These are phyloP conservation scores for Backusella sp. DNA, from an alignment of 192 early-diverging fungal genomes.

Conservation along the genomic window DNA sequence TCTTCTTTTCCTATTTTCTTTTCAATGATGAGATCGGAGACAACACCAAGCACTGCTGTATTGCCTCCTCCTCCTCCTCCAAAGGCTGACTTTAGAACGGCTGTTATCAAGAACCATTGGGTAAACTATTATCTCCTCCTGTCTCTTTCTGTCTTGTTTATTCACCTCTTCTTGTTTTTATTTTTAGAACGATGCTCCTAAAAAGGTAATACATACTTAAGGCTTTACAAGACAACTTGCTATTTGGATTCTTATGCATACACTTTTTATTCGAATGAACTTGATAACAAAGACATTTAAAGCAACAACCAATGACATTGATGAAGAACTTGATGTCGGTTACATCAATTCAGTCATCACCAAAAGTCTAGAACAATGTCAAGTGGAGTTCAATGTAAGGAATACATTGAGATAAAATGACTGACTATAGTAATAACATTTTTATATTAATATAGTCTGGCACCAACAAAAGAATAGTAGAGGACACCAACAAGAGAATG, in stretches of 20 bases:
- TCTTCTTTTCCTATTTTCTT: background rate
- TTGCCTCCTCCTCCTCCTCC: background rate
- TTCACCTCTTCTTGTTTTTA: background rate
- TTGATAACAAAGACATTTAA: slow-evolving; percentile 1
- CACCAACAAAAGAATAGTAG: slow-evolving; percentile 10
- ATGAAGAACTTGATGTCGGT: background rate
- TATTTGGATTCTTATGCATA: background rate
- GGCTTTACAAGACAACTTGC: background rate
- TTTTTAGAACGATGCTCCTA: slow-evolving; percentile 12
- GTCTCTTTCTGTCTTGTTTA: background rate
- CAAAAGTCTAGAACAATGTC: background rate
- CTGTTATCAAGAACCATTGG: slow-evolving; percentile 11
- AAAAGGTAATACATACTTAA: background rate
- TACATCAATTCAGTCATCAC: background rate
- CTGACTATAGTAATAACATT: too few relatives aligned
- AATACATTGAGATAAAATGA: too few relatives aligned
- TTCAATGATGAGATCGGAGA: background rate
- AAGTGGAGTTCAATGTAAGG: background rate
- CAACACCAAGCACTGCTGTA: background rate
- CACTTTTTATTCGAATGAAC: background rate
- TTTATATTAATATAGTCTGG: background rate
- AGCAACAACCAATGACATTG: background rate
- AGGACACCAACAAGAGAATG: slow-evolving; percentile 4
- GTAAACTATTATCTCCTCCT: background rate
- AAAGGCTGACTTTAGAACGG: background rate